Percentiles rank a stretch among this genome's conserved stretches.
Evolutionary conservation across 495 filamentous ascomycete genomes (phyloP).

Genomic region (Annulohypoxylon moriforme): DNA sequence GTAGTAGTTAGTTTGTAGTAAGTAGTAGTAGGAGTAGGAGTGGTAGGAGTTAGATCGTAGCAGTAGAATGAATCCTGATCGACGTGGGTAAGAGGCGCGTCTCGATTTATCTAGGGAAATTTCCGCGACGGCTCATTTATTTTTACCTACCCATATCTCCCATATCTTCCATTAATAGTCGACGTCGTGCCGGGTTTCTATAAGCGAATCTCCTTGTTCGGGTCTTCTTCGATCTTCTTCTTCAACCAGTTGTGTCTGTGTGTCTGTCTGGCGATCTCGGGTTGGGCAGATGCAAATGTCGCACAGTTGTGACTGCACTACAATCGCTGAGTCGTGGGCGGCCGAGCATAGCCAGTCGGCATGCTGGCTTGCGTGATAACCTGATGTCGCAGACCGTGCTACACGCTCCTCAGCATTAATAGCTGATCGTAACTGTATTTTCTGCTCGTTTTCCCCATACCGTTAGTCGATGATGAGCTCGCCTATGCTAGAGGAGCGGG

Average conservation of each 20-base stretch:
- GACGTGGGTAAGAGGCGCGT: conserved; percentile 3
- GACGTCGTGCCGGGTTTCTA: neutral
- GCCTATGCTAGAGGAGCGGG: neutral
- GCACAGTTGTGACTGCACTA: too few relatives aligned
- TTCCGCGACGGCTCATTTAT: neutral
- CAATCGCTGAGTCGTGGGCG: neutral
- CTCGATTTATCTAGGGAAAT: neutral
- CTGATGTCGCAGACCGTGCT: neutral
- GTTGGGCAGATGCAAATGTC: neutral
- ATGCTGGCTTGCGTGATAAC: neutral
- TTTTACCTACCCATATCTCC: neutral
- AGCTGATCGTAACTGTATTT: neutral
- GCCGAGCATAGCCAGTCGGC: neutral
- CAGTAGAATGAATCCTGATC: neutral
- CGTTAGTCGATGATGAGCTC: neutral
- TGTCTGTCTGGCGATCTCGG: neutral
- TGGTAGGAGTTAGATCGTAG: neutral
- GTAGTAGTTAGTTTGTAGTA: too few relatives aligned
- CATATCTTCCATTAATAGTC: neutral
- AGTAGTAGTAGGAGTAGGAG: neutral
- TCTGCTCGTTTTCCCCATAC: neutral
- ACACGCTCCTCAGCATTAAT: neutral
- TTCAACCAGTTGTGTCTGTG: neutral
- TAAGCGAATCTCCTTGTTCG: neutral
- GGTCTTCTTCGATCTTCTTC: neutral